phyloP scores from a whole-genome alignment of 1,139 yeast genomes.

The Protomyces gravidus region DNA sequence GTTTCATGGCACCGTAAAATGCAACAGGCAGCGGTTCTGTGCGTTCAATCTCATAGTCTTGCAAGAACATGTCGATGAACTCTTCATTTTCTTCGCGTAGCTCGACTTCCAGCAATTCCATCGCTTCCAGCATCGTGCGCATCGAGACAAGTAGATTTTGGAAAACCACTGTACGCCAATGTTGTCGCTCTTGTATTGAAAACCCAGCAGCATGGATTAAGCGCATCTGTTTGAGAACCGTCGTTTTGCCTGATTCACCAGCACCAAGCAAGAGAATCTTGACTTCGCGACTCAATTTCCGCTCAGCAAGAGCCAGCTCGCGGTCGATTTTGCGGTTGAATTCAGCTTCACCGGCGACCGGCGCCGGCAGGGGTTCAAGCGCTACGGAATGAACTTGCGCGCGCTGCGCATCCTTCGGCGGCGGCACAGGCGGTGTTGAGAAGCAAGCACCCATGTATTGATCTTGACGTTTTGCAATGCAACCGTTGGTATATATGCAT shows the following conservation, averaged over 20 bases:
- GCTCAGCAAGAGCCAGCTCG: slow-evolving; percentile 51
- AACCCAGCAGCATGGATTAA: slow-evolving; percentile 83
- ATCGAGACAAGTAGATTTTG: slow-evolving; percentile 84
- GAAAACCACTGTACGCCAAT: slow-evolving; percentile 86
- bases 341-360: slow-evolving; percentile 9
- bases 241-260: slow-evolving; percentile 94
- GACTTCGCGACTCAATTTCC: slow-evolving; percentile 33
- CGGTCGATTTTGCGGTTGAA: slow-evolving; percentile 54
- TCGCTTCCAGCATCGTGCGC: slow-evolving; percentile 62
- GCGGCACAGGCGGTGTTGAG: not conserved
- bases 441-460: not conserved
- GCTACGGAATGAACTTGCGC: not conserved
- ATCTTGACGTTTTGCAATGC: too few relatives aligned
- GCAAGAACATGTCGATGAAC: slow-evolving; percentile 30
- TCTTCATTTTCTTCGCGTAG: slow-evolving; percentile 29
- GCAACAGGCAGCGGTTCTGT: slow-evolving; percentile 32
- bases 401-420: not conserved
- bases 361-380: not conserved
- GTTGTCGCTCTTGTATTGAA: slow-evolving; percentile 68
- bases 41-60: slow-evolving; percentile 33
- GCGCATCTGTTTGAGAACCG: slow-evolving; percentile 89
- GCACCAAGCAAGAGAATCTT: slow-evolving; percentile 45
- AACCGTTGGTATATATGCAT: too few relatives aligned
- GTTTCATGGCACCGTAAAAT: slow-evolving; percentile 36
- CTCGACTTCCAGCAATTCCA: slow-evolving; percentile 32